Evolutionary conservation across 73 alveolate species (phyloP).

Genomic region (Symbiodinium natans): DNA sequence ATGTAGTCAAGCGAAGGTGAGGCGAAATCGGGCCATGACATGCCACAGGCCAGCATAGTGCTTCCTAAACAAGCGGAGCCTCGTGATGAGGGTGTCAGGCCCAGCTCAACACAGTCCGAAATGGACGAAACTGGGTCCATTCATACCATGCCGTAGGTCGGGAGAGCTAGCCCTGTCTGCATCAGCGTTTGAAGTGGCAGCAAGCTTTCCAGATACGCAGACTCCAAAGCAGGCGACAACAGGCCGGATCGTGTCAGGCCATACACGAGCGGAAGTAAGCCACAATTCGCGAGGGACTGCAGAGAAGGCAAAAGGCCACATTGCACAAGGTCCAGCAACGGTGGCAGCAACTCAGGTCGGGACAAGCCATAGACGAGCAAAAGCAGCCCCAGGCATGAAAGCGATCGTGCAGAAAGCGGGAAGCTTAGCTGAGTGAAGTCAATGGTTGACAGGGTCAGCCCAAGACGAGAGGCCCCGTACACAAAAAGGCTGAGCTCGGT

Average conservation of each 20-base stretch:
- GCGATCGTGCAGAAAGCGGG: background rate
- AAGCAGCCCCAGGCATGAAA: background rate
- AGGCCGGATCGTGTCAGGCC: slow-evolving; percentile 36
- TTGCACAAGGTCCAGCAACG: background rate
- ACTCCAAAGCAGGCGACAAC: background rate
- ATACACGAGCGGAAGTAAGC: slow-evolving; percentile 14
- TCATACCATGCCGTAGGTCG: slow-evolving; percentile 35
- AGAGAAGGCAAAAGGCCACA: background rate
- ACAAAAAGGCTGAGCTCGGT: background rate
- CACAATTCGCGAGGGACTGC: slow-evolving; percentile 1
- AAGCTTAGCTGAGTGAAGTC: slow-evolving; percentile 13
- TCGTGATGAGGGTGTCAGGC: background rate
- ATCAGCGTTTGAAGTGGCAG: slow-evolving; percentile 3
- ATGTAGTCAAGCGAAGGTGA: background rate
- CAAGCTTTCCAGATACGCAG: background rate
- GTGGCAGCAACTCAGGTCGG: background rate
- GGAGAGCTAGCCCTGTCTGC: background rate
- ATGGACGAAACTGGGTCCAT: background rate
- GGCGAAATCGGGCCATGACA: slow-evolving; percentile 4
- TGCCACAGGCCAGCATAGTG: slow-evolving; percentile 11
- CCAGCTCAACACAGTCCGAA: slow-evolving; percentile 30
- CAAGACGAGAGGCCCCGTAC: slow-evolving; percentile 31
- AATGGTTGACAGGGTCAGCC: background rate
- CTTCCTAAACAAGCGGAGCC: background rate
- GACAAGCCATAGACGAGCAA: slow-evolving; percentile 32